phyloP scores from a whole-genome alignment of 768 basidiomycete species.

The Rhizopogon rudus region DNA sequence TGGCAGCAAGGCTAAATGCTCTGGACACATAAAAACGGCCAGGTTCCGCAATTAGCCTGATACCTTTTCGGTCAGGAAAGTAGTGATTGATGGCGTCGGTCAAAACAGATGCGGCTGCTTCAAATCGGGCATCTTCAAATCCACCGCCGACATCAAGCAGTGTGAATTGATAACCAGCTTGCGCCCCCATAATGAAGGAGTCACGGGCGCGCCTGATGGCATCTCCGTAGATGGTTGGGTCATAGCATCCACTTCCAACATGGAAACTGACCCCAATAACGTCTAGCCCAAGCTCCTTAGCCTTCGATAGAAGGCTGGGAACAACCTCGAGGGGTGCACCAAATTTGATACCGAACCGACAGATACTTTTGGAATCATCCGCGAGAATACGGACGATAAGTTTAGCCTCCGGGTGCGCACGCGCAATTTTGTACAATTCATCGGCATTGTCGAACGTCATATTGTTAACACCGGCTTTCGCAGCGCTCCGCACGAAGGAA shows the following conservation, averaged over 20 bases:
- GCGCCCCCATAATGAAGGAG: slow-evolving; percentile 84
- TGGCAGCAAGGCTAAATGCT: slow-evolving; percentile 89
- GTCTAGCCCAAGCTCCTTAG: slow-evolving; percentile 71
- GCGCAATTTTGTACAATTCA: slow-evolving; percentile 90
- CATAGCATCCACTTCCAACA: slow-evolving; percentile 95
- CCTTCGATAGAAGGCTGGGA: slow-evolving; percentile 73
- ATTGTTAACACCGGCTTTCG: slow-evolving; percentile 71
- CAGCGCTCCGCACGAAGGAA: slow-evolving; percentile 87
- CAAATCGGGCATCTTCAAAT: slow-evolving; percentile 87
- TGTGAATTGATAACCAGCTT: slow-evolving; percentile 75
- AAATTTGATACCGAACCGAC: slow-evolving; percentile 92
- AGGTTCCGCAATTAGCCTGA: slow-evolving; percentile 92
- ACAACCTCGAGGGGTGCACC: slow-evolving; percentile 86
- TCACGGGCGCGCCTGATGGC: slow-evolving; percentile 78
- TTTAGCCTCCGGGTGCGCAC: slow-evolving; percentile 74
- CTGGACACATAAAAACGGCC: slow-evolving; percentile 91
- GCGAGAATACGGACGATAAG: slow-evolving; percentile 93
- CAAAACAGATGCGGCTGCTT: slow-evolving; percentile 69
- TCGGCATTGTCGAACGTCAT: slow-evolving; percentile 99
- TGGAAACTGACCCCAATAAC: slow-evolving; percentile 97
- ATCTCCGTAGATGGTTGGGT: slow-evolving; percentile 84
- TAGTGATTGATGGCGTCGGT: slow-evolving; percentile 64
- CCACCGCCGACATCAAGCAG: slow-evolving; percentile 95
- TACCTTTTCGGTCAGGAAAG: slow-evolving; percentile 66
- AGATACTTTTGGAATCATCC: slow-evolving; percentile 95